These are phyloP conservation scores for Gremmenia infestans DNA, from an alignment of 2,329 filamentous ascomycete species.

Conservation along the genomic window DNA sequence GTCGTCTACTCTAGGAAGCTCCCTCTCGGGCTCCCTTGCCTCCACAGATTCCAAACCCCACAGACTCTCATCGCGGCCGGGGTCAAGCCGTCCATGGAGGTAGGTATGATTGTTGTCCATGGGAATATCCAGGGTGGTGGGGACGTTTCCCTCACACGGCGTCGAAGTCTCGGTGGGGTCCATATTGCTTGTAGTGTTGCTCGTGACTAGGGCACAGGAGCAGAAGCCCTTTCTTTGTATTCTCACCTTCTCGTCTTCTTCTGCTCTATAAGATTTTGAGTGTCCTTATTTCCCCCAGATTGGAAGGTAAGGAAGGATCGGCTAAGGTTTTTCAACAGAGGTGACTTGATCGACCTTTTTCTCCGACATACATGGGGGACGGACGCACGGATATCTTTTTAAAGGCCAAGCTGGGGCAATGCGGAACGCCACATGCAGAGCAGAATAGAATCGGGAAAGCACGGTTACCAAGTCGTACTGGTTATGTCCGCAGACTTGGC, in stretches of 20 bases:
- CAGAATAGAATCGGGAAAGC: no score
- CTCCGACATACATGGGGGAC: no score
- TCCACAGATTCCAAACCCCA: constrained; percentile 13
- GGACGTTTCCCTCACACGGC: background rate
- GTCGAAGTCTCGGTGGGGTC: background rate
- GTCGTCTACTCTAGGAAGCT: background rate
- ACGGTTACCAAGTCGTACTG: no score
- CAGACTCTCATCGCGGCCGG: constrained; percentile 15
- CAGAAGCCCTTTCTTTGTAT: background rate
- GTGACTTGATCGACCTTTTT: background rate
- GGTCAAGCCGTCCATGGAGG: constrained; percentile 19
- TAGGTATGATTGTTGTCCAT: constrained; percentile 22
- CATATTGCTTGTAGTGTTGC: background rate
- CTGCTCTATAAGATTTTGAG: background rate
- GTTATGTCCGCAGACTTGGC: no score
- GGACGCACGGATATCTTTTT: no score
- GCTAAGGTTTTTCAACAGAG: background rate
- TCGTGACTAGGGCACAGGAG: background rate
- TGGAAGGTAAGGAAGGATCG: background rate
- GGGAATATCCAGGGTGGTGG: background rate
- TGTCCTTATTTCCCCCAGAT: background rate
- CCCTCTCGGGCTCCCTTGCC: background rate
- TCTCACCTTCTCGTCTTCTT: background rate
- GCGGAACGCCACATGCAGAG: no score
- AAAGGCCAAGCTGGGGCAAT: no score